Base-by-base conservation (phyloP, 1,284 basidiomycete species). In the Anthracocystis setariae region DNA sequence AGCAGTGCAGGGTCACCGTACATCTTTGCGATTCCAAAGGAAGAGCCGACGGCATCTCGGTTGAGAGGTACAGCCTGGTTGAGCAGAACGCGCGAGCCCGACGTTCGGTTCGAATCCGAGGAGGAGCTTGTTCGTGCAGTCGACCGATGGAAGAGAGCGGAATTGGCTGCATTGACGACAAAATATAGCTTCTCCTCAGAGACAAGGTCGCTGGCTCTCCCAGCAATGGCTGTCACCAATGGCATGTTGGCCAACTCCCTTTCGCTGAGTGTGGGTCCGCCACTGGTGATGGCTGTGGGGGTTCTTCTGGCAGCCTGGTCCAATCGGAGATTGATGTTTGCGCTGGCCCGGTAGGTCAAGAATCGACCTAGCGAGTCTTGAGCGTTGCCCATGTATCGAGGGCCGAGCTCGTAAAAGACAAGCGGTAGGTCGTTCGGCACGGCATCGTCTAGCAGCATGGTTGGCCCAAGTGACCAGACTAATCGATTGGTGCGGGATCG, bases 1-100 rank as follows among this genome's bases (percentile, higher is more conserved):
- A 89, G 87, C 2, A 89, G 82, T 60, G 89, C 85, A 5, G 78
- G 78, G 12, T 73, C 63, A 29, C 79, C 79, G 20, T 65, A 66
- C 35, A 80, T 39, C 39, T 70, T 67, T 23, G 77, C 68, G 13
- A 74, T 62, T 1, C 73, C 70, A 38, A 49, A 65, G 3, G 76
- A 68, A 3, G 68, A 52, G 3, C 49, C 71, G 45, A 71, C 20
- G 0, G 77, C 76, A 18, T 74, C 74, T 13, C 55, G 46, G 20
- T 64, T 67, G 23, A 67, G 37, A 2, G 74, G 52, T 15, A 74
- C 37, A 1, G 72, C 73, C 25, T 77, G 71, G 29, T 80, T 78
- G 5, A 77, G 72, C 5, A 80, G 21, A 2, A 76, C 55, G 8
- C 58, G 48, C 23, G 65, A 53, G 1, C 61, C 70, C 1, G 73